phyloP scores from a whole-genome alignment of 1,284 basidiomycete genomes.

The Tilletia setariae region DNA sequence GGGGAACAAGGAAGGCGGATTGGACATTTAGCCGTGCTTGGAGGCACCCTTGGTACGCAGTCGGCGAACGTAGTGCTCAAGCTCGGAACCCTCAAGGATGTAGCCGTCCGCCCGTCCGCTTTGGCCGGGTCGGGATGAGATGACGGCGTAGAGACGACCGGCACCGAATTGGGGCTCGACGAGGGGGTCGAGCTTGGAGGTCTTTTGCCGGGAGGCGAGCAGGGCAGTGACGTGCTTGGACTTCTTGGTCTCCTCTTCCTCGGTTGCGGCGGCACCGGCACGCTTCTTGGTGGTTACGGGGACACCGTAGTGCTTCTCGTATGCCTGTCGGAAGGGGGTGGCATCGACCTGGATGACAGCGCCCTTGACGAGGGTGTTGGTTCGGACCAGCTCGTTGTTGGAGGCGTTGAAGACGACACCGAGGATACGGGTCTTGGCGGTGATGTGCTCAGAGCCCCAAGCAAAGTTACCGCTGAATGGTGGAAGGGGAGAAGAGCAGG shows the following conservation, averaged over 20 bases:
- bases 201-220: conserved; percentile 47
- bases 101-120: conserved; percentile 51
- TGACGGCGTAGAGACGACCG: conserved; percentile 52
- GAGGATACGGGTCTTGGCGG: conserved; percentile 53
- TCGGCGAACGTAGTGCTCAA: conserved; percentile 34
- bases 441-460: conserved; percentile 55
- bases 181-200: conserved; percentile 48
- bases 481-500: background rate
- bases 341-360: conserved; percentile 54
- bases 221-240: conserved; percentile 42
- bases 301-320: conserved; percentile 55
- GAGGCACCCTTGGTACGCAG: conserved; percentile 17
- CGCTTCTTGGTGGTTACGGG: conserved; percentile 53
- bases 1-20: background rate
- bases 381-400: conserved; percentile 55
- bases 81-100: conserved; percentile 54
- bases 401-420: conserved; percentile 55
- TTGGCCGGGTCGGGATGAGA: conserved; percentile 52
- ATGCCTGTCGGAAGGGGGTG: conserved; percentile 53
- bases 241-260: conserved; percentile 41
- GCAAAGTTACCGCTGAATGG: conserved; percentile 50
- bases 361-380: conserved; percentile 55
- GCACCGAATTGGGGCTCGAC: conserved; percentile 55
- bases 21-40: conserved; percentile 12
- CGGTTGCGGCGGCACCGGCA: conserved; percentile 40